phyloP scores from a whole-genome alignment of 768 basidiomycete species.

The Exsudoporus frostii region DNA sequence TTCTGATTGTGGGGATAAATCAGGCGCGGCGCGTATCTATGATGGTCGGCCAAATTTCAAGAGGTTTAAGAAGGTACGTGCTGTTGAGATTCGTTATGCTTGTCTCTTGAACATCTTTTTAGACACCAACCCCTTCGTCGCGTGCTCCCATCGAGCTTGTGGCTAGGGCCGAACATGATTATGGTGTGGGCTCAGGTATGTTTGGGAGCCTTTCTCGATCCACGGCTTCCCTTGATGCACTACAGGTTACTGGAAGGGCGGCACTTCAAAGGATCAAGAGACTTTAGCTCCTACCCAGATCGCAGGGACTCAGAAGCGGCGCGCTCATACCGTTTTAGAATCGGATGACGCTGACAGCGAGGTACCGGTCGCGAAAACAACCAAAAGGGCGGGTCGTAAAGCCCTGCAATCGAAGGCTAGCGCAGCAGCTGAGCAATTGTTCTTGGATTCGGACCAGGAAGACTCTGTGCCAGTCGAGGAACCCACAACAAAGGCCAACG shows the following conservation, averaged over 20 bases:
- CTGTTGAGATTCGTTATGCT: conserved; percentile 8
- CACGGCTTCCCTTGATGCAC: background rate
- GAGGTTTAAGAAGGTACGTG: conserved; percentile 69
- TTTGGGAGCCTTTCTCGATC: background rate
- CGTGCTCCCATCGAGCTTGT: conserved; percentile 50
- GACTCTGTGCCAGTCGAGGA: conserved; percentile 1
- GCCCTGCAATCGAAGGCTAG: conserved; percentile 29
- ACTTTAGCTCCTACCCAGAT: conserved; percentile 20
- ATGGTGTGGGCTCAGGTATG: conserved; percentile 51
- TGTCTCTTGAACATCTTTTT: background rate
- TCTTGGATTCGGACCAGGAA: conserved; percentile 52
- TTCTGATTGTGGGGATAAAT: conserved; percentile 12
- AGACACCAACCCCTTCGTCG: conserved; percentile 30
- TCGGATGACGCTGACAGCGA: conserved; percentile 37
- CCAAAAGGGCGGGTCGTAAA: conserved; percentile 17
- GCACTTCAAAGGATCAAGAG: conserved; percentile 16
- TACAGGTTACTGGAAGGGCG: conserved; percentile 58
- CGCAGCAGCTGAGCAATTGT: conserved; percentile 38
- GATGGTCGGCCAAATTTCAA: conserved; percentile 65
- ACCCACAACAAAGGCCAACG: background rate
- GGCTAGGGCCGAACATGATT: conserved; percentile 48
- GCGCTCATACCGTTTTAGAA: conserved; percentile 36
- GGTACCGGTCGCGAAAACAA: conserved; percentile 13
- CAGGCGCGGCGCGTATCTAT: conserved; percentile 35
- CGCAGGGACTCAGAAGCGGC: conserved; percentile 18